phyloP scores from a whole-genome alignment of 2,329 filamentous ascomycete species.

The Colletotrichum noveboracense region DNA sequence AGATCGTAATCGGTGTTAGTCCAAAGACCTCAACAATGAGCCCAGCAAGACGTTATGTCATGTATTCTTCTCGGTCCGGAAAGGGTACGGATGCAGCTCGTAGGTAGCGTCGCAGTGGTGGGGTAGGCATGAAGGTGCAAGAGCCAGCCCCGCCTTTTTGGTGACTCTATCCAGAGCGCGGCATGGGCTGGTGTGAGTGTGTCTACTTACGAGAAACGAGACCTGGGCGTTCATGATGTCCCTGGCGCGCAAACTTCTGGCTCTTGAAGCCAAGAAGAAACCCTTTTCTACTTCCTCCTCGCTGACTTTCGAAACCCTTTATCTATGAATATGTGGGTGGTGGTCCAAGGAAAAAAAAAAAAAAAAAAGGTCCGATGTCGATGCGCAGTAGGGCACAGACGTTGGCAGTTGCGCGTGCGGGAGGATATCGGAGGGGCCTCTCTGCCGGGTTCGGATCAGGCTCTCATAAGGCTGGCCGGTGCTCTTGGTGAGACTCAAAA shows the following conservation, averaged over 20 bases:
- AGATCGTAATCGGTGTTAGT: conserved; percentile 1
- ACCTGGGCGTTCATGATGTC: conserved; percentile 61
- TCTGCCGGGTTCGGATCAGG: conserved; percentile 1
- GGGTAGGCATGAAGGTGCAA: neutral
- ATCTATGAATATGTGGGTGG: neutral
- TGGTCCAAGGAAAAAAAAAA: neutral
- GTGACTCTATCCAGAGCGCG: neutral
- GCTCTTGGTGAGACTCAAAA: neutral
- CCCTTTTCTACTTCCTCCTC: neutral
- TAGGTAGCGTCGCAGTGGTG: neutral
- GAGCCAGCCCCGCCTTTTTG: conserved; percentile 11
- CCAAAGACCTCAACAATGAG: neutral
- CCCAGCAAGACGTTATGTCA: neutral
- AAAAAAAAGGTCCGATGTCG: neutral
- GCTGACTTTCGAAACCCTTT: neutral
- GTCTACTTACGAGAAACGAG: conserved; percentile 58
- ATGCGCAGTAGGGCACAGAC: neutral
- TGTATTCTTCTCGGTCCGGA: neutral
- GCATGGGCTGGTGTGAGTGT: neutral
- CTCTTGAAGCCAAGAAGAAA: neutral
- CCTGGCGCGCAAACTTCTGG: neutral
- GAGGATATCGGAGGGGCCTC: neutral
- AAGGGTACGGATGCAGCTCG: neutral
- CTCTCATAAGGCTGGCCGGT: neutral
- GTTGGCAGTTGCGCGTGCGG: neutral